These are phyloP conservation scores for Pelargonium nanum DNA, from an alignment of 345 rosid species.

Conservation along the genomic window DNA sequence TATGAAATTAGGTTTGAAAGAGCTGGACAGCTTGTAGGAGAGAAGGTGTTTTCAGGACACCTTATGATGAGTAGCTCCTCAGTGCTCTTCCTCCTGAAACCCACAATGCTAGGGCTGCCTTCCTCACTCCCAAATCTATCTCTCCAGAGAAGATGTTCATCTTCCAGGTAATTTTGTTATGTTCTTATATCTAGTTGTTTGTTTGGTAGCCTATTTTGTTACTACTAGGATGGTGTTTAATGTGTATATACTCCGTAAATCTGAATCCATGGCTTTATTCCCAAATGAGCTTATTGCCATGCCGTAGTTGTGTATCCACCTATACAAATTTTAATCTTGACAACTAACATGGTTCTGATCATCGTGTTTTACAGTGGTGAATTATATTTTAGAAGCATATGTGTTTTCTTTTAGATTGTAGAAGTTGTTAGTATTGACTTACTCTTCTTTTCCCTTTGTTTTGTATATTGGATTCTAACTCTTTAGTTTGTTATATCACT, in stretches of 20 bases:
- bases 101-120: conserved; percentile 75
- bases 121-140: conserved; percentile 62
- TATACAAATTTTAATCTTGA: not conserved
- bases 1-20: conserved; percentile 93
- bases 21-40: conserved; percentile 53
- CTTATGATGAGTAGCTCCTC: conserved; percentile 67
- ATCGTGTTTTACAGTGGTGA: not conserved
- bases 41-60: conserved; percentile 80
- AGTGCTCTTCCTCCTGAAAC: conserved; percentile 85
- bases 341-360: not conserved
- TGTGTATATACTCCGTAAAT: too few relatives aligned
- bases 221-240: too few relatives aligned
- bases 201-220: too few relatives aligned
- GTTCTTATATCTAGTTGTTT: too few relatives aligned
- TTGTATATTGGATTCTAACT: too few relatives aligned
- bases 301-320: not conserved
- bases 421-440: too few relatives aligned
- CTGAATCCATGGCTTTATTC: not conserved
- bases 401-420: too few relatives aligned
- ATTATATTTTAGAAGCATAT: too few relatives aligned
- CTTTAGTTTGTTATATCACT: too few relatives aligned
- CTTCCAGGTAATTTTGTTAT: conserved; percentile 88
- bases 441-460: too few relatives aligned
- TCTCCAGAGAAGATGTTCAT: conserved; percentile 78
- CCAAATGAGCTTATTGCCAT: not conserved